A percentile compares a stretch with the other conserved stretches of the same genome.
Conservation (phyloP, 768 basidiomycete genomes). For the Coprinopsis cinerea region DNA sequence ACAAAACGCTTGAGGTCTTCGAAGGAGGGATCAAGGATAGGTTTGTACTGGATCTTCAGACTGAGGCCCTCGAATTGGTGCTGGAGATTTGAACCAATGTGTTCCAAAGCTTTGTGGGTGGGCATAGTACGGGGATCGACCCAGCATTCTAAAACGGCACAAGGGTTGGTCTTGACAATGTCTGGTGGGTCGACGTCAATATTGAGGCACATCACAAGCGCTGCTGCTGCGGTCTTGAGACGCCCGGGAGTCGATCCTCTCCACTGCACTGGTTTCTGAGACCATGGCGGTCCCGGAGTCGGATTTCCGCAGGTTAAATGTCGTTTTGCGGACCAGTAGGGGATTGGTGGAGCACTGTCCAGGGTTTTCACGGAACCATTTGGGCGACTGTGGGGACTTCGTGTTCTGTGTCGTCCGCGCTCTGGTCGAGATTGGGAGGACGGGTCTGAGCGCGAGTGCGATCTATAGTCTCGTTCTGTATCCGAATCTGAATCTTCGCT, state of each 20-base stretch:
- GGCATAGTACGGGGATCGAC: slow-evolving; percentile 93
- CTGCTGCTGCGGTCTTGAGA: slow-evolving; percentile 87
- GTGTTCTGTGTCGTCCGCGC: slow-evolving; percentile 20
- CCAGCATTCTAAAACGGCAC: slow-evolving; percentile 94
- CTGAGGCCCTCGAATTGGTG: slow-evolving; percentile 96
- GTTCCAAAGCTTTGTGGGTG: slow-evolving; percentile 87
- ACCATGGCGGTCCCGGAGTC: slow-evolving; percentile 61
- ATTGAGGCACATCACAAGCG: slow-evolving; percentile 88
- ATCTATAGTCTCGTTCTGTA: slow-evolving; percentile 46
- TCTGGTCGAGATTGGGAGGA: slow-evolving; percentile 34
- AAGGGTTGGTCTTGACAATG: slow-evolving; percentile 94
- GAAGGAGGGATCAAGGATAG: slow-evolving; percentile 90
- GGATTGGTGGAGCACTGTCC: slow-evolving; percentile 56
- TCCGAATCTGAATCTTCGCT: slow-evolving; percentile 43
- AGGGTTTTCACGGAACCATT: slow-evolving; percentile 43
- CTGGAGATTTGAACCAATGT: slow-evolving; percentile 87
- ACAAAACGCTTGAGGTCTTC: slow-evolving; percentile 91
- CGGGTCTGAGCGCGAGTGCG: slow-evolving; percentile 43
- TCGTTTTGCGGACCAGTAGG: slow-evolving; percentile 84
- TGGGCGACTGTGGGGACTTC: slow-evolving; percentile 31
- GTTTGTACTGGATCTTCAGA: slow-evolving; percentile 90
- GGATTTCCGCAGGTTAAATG: slow-evolving; percentile 90
- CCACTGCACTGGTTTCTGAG: slow-evolving; percentile 69
- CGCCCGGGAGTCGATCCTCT: slow-evolving; percentile 75
- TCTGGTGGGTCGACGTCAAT: slow-evolving; percentile 98